Percentiles rank a stretch among this genome's conserved stretches.
These are phyloP conservation scores for Cryphonectria nitschkei DNA, from an alignment of 2,329 filamentous ascomycete genomes.

Conservation along the genomic window DNA sequence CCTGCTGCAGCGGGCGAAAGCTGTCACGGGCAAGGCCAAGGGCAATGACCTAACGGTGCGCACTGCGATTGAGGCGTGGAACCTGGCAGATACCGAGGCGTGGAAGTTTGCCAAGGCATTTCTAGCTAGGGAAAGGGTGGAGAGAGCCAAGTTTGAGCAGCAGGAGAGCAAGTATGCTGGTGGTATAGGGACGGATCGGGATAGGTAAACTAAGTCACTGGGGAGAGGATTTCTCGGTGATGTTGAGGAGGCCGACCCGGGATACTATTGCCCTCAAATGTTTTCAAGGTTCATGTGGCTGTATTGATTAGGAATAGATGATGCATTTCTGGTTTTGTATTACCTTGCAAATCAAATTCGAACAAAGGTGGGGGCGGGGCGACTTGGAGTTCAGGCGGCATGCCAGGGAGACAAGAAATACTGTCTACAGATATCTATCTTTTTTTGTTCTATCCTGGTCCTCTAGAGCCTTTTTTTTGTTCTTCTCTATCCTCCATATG, in stretches of 20 bases:
- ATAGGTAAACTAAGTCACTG: constrained; percentile 31
- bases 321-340: constrained; percentile 1
- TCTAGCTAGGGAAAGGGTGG: constrained; percentile 63
- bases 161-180: constrained; percentile 68
- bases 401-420: neutral
- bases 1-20: constrained; percentile 53
- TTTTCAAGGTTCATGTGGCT: neutral
- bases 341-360: neutral
- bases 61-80: constrained; percentile 66
- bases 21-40: constrained; percentile 46
- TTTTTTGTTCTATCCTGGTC: neutral
- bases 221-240: neutral
- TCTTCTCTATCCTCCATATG: neutral
- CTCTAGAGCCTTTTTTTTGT: neutral
- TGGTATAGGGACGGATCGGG: constrained; percentile 59
- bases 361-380: neutral
- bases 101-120: constrained; percentile 77
- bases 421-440: neutral
- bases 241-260: neutral
- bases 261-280: constrained; percentile 22
- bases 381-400: constrained; percentile 2
- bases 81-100: constrained; percentile 73
- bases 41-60: constrained; percentile 51
- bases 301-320: neutral
- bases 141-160: constrained; percentile 71